Evolutionary conservation across 2,329 filamentous ascomycete genomes (phyloP).

Genomic region (Colletotrichum brevisporum): DNA sequence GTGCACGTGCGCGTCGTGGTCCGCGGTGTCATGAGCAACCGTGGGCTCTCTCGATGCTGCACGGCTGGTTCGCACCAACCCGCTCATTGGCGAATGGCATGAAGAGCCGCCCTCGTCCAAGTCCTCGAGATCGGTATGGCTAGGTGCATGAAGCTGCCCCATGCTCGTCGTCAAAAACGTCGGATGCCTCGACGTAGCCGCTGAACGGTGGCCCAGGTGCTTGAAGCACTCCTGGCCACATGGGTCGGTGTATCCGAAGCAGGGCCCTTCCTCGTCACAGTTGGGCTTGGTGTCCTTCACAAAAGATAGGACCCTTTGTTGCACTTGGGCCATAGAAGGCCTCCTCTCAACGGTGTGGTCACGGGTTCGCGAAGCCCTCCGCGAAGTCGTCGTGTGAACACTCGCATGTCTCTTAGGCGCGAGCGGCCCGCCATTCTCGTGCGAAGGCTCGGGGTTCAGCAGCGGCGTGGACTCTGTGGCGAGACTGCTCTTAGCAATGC

Average conservation of each 20-base stretch:
- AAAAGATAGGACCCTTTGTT: conserved; percentile 73
- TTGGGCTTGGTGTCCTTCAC: conserved; percentile 75
- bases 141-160: conserved; percentile 49
- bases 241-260: conserved; percentile 75
- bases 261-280: conserved; percentile 73
- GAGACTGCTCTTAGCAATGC: conserved; percentile 40
- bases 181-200: conserved; percentile 51
- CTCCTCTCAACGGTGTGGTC: conserved; percentile 56
- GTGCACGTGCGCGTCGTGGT: conserved; percentile 44
- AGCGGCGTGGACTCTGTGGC: conserved; percentile 65
- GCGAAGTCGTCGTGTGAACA: conserved; percentile 24
- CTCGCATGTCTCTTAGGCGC: conserved; percentile 47
- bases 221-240: conserved; percentile 78
- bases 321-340: conserved; percentile 68
- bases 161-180: conserved; percentile 60
- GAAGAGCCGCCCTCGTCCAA: conserved; percentile 47
- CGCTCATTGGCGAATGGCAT: conserved; percentile 49
- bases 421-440: conserved; percentile 45
- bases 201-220: conserved; percentile 61
- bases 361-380: conserved; percentile 43
- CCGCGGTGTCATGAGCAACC: conserved; percentile 40
- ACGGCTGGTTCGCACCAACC: conserved; percentile 53
- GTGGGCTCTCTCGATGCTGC: conserved; percentile 57
- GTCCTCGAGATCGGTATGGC: conserved; percentile 49
- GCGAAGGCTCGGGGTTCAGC: conserved; percentile 49